Evolutionary conservation across 2,329 filamentous ascomycete species (phyloP), one percentile per base, ranked within the genome.

Genomic region (Sporothrix curviconia): DNA sequence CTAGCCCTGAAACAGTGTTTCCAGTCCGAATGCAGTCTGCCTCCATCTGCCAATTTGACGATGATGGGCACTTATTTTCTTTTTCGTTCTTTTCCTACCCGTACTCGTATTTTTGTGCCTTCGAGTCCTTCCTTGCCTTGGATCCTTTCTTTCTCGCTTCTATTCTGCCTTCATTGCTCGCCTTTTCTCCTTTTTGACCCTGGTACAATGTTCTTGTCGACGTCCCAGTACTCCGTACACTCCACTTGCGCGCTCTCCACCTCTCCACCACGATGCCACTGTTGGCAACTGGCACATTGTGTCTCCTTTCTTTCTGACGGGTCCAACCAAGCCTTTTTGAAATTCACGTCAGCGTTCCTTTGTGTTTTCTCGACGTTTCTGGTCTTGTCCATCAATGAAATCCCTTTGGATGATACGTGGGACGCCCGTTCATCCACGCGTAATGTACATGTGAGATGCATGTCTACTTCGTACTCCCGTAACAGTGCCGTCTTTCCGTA

Each of bases 1-100:
- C 22, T 17, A n/a, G 4, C n/a, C 42, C 42, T 55, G 52, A 46
- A 55, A 55, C 52, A 46, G 34, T 36, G 52, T 37, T 55, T 55
- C 40, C 50, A 32, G 12, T 49, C 14, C 22, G 24, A 19, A 9
- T 42, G 22, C 37, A n/a, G 25, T 4, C 39, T 54, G 39, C 14
- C 37, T 36, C 12, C 7, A 30, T 28, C 7, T 43, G 12, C 19
- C 36, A 19, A 9, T 28, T 36, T 36, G 15, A 30, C 44, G 44
- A 47, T 47, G 5, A 30, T 4, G 25, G 5, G 8, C 22, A 7
- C 22, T 17, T 40, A 36, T 14, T 32, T 19, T 32, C 32, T 40
- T 6, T 24, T 34, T 36, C 19, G 8, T 36, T 25, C 12, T 25
- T n/a, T 34, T 39, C 19, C 28, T 28, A 30, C 39, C 49, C 22